These are phyloP conservation scores for Plectosphaerella plurivora DNA, from an alignment of 2,329 filamentous ascomycete genomes.

Conservation along the genomic window DNA sequence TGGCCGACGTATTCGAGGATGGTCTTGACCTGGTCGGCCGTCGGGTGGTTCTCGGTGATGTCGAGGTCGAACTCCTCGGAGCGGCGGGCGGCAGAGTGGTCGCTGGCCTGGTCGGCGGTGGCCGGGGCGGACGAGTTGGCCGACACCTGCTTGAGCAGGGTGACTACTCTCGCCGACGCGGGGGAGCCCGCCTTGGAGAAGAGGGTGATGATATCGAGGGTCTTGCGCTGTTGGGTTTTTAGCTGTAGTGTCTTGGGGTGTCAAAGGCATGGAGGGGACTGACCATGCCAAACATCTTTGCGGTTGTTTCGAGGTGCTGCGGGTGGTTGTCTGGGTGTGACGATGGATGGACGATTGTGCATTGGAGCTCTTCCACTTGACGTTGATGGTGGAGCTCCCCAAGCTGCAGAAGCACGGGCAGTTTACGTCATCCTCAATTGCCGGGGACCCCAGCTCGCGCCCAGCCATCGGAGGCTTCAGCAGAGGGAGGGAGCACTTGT, in stretches of 20 bases:
- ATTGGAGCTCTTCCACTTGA: slow-evolving; percentile 3
- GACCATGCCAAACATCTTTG: slow-evolving; percentile 44
- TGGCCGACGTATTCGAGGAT: slow-evolving; percentile 79
- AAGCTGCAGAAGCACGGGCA: slow-evolving; percentile 8
- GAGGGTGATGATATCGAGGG: slow-evolving; percentile 87
- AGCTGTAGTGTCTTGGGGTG: slow-evolving; percentile 8
- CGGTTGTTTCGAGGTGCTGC: background rate
- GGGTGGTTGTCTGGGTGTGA: slow-evolving; percentile 3
- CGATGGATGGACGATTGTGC: background rate
- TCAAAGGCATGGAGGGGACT: slow-evolving; percentile 14
- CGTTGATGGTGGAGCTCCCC: slow-evolving; percentile 13
- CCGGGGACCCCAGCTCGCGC: too few relatives aligned
- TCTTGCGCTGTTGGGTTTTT: slow-evolving; percentile 56
- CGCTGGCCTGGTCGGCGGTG: slow-evolving; percentile 70
- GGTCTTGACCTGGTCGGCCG: slow-evolving; percentile 73
- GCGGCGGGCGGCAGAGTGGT: slow-evolving; percentile 43
- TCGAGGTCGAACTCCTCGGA: slow-evolving; percentile 78
- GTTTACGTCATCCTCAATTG: slow-evolving; percentile 11
- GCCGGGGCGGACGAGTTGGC: slow-evolving; percentile 63
- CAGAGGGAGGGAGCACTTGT: too few relatives aligned
- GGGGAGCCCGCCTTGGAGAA: slow-evolving; percentile 81
- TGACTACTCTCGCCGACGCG: slow-evolving; percentile 68
- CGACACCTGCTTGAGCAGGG: slow-evolving; percentile 75
- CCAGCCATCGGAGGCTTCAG: too few relatives aligned
- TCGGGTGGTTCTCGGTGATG: slow-evolving; percentile 75